A percentile compares a stretch with the other conserved stretches of the same genome.
These are phyloP conservation scores for Pseudomonodictys pantanalensis DNA, from an alignment of 495 filamentous ascomycete species.

Conservation along the genomic window DNA sequence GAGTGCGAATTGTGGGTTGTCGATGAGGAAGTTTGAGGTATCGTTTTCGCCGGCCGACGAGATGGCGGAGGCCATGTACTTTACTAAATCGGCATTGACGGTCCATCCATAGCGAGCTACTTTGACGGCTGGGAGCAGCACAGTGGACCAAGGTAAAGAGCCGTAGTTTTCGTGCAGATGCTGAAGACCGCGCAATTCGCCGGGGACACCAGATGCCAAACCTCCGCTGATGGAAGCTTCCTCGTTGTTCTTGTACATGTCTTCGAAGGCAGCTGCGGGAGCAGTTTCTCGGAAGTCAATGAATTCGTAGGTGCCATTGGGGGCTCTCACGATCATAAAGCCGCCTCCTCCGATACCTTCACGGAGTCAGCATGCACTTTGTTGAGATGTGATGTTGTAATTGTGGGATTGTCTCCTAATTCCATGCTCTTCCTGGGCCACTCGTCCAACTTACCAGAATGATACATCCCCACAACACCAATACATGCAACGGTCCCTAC, in stretches of 20 bases:
- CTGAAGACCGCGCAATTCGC: constrained; percentile 76
- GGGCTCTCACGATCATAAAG: constrained; percentile 71
- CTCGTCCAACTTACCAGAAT: constrained; percentile 49
- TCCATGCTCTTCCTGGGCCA: no score
- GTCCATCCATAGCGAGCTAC: constrained; percentile 73
- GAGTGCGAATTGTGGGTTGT: constrained; percentile 73
- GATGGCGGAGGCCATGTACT: constrained; percentile 57
- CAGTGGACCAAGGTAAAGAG: constrained; percentile 62
- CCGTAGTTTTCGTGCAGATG: constrained; percentile 73
- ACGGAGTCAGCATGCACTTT: background rate
- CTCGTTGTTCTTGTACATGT: constrained; percentile 66
- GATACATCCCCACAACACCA: constrained; percentile 65
- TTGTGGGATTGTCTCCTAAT: background rate
- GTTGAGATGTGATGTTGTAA: background rate
- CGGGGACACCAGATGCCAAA: constrained; percentile 75
- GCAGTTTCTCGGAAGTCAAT: constrained; percentile 87
- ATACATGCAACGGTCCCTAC: constrained; percentile 43
- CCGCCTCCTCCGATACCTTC: constrained; percentile 72
- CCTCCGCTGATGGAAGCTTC: constrained; percentile 53
- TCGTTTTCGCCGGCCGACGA: background rate
- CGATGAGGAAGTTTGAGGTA: constrained; percentile 59
- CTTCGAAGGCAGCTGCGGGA: constrained; percentile 68
- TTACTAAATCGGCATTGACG: constrained; percentile 65
- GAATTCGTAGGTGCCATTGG: constrained; percentile 64
- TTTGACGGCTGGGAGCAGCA: constrained; percentile 69